Conservation (phyloP, 2,329 filamentous ascomycete species). For the Cadophora malorum region DNA sequence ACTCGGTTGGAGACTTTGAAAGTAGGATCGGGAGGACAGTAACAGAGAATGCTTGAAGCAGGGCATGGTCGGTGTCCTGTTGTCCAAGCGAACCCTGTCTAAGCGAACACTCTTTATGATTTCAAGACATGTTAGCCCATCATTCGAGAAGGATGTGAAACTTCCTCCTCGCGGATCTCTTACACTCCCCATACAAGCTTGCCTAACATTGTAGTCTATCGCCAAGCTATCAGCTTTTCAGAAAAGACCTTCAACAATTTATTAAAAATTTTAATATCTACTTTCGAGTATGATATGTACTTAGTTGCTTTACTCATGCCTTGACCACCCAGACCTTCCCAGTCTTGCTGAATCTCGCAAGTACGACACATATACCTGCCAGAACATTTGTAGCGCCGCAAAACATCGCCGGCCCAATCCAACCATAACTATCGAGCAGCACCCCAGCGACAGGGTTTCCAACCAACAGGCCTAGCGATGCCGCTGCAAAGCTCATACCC, state of each 20-base stretch:
- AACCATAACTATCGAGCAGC: slow-evolving; percentile 61
- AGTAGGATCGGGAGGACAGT: too few relatives aligned
- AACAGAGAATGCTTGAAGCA: too few relatives aligned
- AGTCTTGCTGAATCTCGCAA: slow-evolving; percentile 31
- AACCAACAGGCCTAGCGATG: slow-evolving; percentile 44
- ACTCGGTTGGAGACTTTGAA: too few relatives aligned
- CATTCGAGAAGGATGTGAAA: too few relatives aligned
- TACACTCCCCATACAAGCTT: too few relatives aligned
- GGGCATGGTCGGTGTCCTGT: too few relatives aligned
- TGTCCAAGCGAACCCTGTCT: too few relatives aligned
- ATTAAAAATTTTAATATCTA: not conserved
- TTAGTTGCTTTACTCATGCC: slow-evolving; percentile 14
- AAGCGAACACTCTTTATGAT: too few relatives aligned
- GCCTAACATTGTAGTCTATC: too few relatives aligned
- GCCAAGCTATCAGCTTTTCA: not conserved
- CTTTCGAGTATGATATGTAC: too few relatives aligned
- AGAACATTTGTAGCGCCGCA: slow-evolving; percentile 58
- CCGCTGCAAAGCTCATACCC: slow-evolving; percentile 54
- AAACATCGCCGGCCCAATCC: slow-evolving; percentile 57
- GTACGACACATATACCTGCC: slow-evolving; percentile 49
- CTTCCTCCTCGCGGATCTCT: too few relatives aligned
- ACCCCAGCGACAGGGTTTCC: slow-evolving; percentile 43
- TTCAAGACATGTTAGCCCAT: too few relatives aligned
- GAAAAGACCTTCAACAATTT: not conserved
- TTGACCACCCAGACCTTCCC: slow-evolving; percentile 27